These are phyloP conservation scores for Leptosphaerulina australis DNA, from an alignment of 2,329 filamentous ascomycete species.

Conservation along the genomic window DNA sequence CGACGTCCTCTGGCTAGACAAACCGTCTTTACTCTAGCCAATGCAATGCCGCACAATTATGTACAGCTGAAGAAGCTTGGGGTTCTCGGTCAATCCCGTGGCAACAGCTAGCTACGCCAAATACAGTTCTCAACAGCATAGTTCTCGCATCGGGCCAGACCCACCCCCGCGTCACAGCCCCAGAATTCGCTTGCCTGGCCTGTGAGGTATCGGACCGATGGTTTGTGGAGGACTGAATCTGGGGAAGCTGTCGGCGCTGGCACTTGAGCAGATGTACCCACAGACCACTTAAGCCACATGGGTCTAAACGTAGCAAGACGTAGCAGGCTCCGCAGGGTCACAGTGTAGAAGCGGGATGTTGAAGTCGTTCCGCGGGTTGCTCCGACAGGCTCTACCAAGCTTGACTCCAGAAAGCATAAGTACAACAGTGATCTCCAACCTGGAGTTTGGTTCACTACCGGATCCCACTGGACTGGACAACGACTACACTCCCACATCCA, in stretches of 20 bases:
- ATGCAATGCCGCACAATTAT: constrained; percentile 4
- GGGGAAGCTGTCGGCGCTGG: constrained; percentile 10
- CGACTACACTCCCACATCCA: neutral
- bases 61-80: neutral
- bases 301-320: constrained; percentile 16
- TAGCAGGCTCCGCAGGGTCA: constrained; percentile 4
- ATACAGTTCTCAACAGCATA: constrained; percentile 1
- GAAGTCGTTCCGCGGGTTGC: neutral
- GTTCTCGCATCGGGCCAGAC: neutral
- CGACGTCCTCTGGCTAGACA: neutral
- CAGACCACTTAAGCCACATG: neutral
- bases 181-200: constrained; percentile 7
- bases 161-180: constrained; percentile 13
- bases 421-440: constrained; percentile 12
- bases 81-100: neutral
- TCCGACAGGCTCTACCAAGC: neutral
- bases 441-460: constrained; percentile 4
- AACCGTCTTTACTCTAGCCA: constrained; percentile 1
- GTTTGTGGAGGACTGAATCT: constrained; percentile 3
- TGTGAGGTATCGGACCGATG: constrained; percentile 6
- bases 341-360: neutral
- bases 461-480: constrained; percentile 11
- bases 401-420: constrained; percentile 12
- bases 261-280: neutral
- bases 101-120: neutral